These are phyloP conservation scores for Trametes versicolor DNA, from an alignment of 1,284 basidiomycete genomes.

Conservation along the genomic window DNA sequence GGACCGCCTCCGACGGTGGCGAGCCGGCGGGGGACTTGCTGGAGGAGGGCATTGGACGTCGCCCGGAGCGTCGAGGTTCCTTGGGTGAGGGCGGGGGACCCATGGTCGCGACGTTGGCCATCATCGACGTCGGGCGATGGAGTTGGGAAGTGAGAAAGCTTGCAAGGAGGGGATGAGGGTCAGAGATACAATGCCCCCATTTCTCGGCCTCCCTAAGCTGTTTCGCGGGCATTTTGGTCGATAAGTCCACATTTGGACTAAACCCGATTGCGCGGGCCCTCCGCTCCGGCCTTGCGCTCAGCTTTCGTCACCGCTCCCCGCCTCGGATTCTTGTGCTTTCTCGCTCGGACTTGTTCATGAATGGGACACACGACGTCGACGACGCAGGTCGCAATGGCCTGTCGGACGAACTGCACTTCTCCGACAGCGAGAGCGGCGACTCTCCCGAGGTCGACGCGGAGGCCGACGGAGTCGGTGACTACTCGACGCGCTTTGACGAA, in stretches of 20 bases:
- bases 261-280: conserved; percentile 13
- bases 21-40: conserved; percentile 79
- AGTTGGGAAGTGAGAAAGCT: conserved; percentile 30
- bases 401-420: conserved; percentile 41
- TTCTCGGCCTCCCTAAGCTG: conserved; percentile 33
- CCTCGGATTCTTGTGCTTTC: neutral
- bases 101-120: conserved; percentile 57
- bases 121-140: conserved; percentile 32
- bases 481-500: conserved; percentile 79
- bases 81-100: conserved; percentile 79
- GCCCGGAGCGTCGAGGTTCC: conserved; percentile 78
- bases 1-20: conserved; percentile 59
- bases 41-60: conserved; percentile 73
- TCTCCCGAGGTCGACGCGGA: conserved; percentile 43
- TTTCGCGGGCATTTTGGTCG: conserved; percentile 28
- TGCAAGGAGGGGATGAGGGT: conserved; percentile 30
- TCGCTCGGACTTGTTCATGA: conserved; percentile 37
- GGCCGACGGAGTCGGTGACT: conserved; percentile 55
- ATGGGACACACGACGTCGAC: conserved; percentile 39
- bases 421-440: conserved; percentile 47
- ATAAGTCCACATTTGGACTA: conserved; percentile 29
- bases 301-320: conserved; percentile 22
- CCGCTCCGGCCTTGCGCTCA: conserved; percentile 17
- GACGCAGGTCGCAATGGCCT: conserved; percentile 22
- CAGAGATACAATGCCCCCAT: conserved; percentile 37